phyloP scores from a whole-genome alignment of 1,284 basidiomycete species.

The Ceratobasidium sp. region DNA sequence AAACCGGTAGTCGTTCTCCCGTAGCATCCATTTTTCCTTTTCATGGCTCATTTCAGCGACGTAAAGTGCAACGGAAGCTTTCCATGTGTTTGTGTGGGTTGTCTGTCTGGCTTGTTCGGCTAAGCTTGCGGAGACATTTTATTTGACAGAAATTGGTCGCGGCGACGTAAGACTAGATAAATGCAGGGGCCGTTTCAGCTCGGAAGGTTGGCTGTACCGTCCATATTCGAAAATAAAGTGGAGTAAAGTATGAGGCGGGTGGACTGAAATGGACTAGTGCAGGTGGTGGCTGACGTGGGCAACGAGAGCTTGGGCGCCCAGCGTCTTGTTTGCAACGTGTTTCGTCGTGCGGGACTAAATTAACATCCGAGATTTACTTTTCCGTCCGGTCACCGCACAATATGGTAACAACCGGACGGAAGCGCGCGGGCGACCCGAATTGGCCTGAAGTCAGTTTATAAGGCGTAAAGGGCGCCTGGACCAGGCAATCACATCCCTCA shows the following conservation, averaged over 20 bases:
- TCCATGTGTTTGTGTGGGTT: slow-evolving; percentile 16
- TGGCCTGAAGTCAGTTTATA: slow-evolving; percentile 28
- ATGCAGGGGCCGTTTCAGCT: slow-evolving; percentile 9
- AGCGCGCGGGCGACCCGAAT: slow-evolving; percentile 31
- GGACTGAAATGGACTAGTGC: background rate
- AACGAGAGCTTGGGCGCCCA: background rate
- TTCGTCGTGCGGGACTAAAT: slow-evolving; percentile 34
- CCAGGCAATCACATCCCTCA: slow-evolving; percentile 38
- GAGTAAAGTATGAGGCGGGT: background rate
- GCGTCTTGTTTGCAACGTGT: slow-evolving; percentile 37
- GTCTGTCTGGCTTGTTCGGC: slow-evolving; percentile 22
- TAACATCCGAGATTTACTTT: slow-evolving; percentile 16
- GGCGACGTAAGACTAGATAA: background rate
- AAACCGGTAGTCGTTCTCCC: slow-evolving; percentile 21
- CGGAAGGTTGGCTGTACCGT: background rate
- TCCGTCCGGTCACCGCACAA: background rate
- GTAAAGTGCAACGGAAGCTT: slow-evolving; percentile 15
- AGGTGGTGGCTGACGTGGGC: background rate
- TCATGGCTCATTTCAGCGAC: background rate
- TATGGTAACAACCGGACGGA: slow-evolving; percentile 35
- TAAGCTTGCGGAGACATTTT: slow-evolving; percentile 8
- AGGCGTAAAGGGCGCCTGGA: slow-evolving; percentile 20
- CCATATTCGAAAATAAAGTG: too few species aligned
- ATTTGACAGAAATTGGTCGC: slow-evolving; percentile 5
- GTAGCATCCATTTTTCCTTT: slow-evolving; percentile 15